phyloP scores from a whole-genome alignment of 306 rosid species.

The Vicia faba region DNA sequence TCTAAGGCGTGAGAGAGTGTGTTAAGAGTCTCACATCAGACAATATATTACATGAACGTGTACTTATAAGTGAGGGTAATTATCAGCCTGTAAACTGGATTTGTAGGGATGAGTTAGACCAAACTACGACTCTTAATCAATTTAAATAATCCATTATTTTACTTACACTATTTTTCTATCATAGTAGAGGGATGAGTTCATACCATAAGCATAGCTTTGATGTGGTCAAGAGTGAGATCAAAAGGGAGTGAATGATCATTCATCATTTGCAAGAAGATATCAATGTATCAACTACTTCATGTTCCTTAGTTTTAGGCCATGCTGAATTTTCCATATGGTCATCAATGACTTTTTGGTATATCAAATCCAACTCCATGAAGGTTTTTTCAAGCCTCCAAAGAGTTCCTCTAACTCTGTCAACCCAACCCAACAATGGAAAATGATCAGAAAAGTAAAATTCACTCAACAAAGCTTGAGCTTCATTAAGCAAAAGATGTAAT shows the following conservation, averaged over 20 bases:
- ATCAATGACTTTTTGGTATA: conserved; percentile 48
- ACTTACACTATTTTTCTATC: neutral
- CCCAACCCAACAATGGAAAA: conserved; percentile 53
- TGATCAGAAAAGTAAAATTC: conserved; percentile 45
- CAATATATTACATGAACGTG: too few relatives aligned
- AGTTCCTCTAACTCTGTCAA: conserved; percentile 48
- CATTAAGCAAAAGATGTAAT: conserved; percentile 47
- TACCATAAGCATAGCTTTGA: conserved; percentile 50
- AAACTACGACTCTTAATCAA: neutral
- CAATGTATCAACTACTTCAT: conserved; percentile 32
- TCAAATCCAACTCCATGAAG: conserved; percentile 41
- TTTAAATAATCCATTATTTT: neutral
- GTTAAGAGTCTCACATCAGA: too few relatives aligned
- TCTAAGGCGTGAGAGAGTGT: too few relatives aligned
- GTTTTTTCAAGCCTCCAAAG: conserved; percentile 35
- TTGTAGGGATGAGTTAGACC: too few relatives aligned
- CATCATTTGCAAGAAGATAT: conserved; percentile 36
- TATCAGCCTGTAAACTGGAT: too few relatives aligned
- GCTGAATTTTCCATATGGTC: conserved; percentile 36
- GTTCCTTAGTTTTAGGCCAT: neutral
- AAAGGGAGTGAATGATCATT: conserved; percentile 18
- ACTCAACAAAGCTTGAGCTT: conserved; percentile 34
- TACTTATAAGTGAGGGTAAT: too few relatives aligned
- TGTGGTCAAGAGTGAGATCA: conserved; percentile 41
- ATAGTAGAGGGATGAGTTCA: neutral